Percentiles rank a stretch among this genome's conserved stretches.
These are phyloP conservation scores for Alloascoidea africana DNA, from an alignment of 805 yeast species.

Conservation along the genomic window DNA sequence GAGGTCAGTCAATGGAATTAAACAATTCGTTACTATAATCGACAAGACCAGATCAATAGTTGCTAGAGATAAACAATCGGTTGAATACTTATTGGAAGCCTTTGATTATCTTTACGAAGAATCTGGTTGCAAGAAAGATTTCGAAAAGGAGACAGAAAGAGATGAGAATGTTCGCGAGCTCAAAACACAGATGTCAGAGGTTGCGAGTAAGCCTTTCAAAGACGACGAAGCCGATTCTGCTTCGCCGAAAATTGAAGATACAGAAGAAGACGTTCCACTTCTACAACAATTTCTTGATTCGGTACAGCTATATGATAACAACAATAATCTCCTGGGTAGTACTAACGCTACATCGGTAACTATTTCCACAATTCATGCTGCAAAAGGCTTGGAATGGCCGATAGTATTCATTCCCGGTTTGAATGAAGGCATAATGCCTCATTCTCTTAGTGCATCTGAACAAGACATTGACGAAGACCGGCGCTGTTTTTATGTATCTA, in stretches of 20 bases:
- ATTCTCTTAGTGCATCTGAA: slow-evolving; percentile 22
- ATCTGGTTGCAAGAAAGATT: slow-evolving; percentile 6
- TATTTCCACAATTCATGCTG: slow-evolving; percentile 77
- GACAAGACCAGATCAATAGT: background rate
- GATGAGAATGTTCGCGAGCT: slow-evolving; percentile 10
- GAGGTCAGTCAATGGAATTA: background rate
- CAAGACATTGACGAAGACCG: slow-evolving; percentile 54
- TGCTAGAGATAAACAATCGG: background rate
- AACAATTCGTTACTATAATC: background rate
- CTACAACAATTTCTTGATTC: slow-evolving; percentile 8
- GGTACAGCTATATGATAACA: slow-evolving; percentile 10
- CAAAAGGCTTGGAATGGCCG: slow-evolving; percentile 95
- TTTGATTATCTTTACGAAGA: slow-evolving; percentile 18
- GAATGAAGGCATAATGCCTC: slow-evolving; percentile 52
- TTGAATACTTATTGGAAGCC: slow-evolving; percentile 14
- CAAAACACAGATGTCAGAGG: background rate
- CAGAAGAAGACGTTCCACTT: slow-evolving; percentile 5
- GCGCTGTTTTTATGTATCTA: slow-evolving; percentile 75
- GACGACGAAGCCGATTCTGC: background rate
- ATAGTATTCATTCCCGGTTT: slow-evolving; percentile 72
- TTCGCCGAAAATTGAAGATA: slow-evolving; percentile 6
- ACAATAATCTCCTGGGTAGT: slow-evolving; percentile 1
- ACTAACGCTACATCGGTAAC: slow-evolving; percentile 18
- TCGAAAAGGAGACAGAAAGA: slow-evolving; percentile 8
- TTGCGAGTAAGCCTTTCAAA: background rate